Evolutionary conservation across 2,329 filamentous ascomycete genomes (phyloP).

Genomic region (Ophioceras dolichostomum): DNA sequence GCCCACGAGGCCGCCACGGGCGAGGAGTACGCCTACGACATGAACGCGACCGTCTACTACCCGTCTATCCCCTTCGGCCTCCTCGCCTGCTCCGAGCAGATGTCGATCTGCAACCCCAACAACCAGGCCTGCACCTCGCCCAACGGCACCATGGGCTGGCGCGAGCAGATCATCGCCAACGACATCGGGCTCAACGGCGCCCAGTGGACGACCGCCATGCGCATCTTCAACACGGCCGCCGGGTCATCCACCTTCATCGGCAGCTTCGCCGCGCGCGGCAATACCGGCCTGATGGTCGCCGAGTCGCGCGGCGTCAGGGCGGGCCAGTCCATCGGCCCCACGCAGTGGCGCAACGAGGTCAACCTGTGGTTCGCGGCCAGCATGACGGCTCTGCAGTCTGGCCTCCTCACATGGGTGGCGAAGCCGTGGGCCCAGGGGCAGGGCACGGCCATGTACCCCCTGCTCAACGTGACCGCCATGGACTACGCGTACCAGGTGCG

Average conservation of each 20-base stretch:
- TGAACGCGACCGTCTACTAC: neutral
- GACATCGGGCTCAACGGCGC: neutral
- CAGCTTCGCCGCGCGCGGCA: neutral
- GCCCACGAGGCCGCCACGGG: neutral
- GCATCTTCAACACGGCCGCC: neutral
- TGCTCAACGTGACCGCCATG: neutral
- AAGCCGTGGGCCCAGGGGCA: neutral
- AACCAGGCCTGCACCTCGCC: neutral
- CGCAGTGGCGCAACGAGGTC: neutral
- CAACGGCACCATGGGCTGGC: neutral
- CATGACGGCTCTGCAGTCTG: neutral
- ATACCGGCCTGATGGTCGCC: neutral
- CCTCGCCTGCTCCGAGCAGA: neutral
- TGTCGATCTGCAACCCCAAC: neutral
- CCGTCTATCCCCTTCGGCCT: neutral
- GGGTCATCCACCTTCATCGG: neutral
- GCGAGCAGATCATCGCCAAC: neutral
- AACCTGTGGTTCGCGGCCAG: neutral
- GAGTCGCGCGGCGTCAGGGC: neutral
- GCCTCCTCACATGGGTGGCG: neutral
- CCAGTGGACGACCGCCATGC: neutral
- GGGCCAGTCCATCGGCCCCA: neutral
- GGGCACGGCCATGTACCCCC: neutral
- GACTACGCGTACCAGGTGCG: neutral
- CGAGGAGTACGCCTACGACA: neutral